A percentile compares a stretch with the other conserved stretches of the same genome.
phyloP scores from a whole-genome alignment of 2,329 filamentous ascomycete genomes.

The Akanthomyces lecanii region DNA sequence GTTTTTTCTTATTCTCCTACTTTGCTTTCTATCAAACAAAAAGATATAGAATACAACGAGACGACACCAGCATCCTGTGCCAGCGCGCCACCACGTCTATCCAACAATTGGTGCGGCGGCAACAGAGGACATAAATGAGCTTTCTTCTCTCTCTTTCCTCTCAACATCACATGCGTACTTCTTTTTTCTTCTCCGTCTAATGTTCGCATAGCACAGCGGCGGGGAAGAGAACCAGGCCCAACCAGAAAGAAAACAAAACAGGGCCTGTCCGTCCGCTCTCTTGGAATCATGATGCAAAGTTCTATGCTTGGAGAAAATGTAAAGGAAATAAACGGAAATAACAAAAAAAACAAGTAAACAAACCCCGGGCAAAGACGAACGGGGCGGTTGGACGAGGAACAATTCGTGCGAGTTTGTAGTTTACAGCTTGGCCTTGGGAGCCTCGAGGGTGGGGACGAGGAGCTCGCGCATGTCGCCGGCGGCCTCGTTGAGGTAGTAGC shows the following conservation, averaged over 20 bases:
- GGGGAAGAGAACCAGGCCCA: not conserved
- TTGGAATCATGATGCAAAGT: slow-evolving; percentile 8
- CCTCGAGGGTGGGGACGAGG: slow-evolving; percentile 72
- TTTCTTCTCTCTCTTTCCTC: not conserved
- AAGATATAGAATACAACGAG: not conserved
- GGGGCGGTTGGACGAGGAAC: no score
- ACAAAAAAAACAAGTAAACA: not conserved
- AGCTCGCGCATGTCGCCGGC: slow-evolving; percentile 85
- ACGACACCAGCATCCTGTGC: not conserved
- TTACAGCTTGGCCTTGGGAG: slow-evolving; percentile 85
- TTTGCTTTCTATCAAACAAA: slow-evolving; percentile 5
- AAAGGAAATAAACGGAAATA: not conserved
- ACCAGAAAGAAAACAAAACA: not conserved
- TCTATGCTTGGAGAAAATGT: slow-evolving; percentile 11
- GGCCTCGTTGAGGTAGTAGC: slow-evolving; percentile 91
- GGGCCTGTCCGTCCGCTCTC: not conserved
- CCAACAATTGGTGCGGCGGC: not conserved
- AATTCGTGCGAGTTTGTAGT: not conserved
- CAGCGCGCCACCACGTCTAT: not conserved
- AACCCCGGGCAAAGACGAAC: not conserved
- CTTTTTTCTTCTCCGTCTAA: slow-evolving; percentile 4
- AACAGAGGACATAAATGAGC: not conserved
- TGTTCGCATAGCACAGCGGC: slow-evolving; percentile 4
- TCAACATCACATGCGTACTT: not conserved
- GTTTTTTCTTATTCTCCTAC: not conserved